phyloP scores from a whole-genome alignment of 108 stramenopile genomes.

The Nitzschia putrida region DNA sequence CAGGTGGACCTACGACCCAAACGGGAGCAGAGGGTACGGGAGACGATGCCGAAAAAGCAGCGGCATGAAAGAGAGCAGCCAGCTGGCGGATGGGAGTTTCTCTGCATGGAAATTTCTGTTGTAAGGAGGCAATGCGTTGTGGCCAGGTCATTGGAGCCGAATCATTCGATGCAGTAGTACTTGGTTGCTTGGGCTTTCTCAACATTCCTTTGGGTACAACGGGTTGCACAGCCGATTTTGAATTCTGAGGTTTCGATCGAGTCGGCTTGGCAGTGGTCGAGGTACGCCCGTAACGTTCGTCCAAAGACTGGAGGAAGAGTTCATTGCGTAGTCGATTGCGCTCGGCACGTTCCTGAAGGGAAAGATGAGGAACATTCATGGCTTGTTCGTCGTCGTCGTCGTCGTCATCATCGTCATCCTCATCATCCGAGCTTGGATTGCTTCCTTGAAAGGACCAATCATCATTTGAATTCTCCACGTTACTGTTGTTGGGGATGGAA shows the following conservation, averaged over 20 bases:
- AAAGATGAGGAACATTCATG: conserved; percentile 2
- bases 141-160: not conserved
- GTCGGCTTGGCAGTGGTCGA: not conserved
- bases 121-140: not conserved
- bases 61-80: not conserved
- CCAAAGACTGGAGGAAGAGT: conserved; percentile 10
- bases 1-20: conserved; percentile 55
- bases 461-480: not conserved
- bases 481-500: too few relatives aligned
- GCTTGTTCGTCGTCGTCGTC: not conserved
- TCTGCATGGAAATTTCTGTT: conserved; percentile 22
- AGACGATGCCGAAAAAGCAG: not conserved
- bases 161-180: not conserved
- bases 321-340: conserved; percentile 25
- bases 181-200: not conserved
- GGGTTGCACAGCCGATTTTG: not conserved
- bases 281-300: conserved; percentile 17
- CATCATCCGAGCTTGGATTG: not conserved
- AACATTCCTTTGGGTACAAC: conserved; percentile 10
- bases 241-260: not conserved
- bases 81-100: conserved; percentile 23
- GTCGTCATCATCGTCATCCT: not conserved
- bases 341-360: conserved; percentile 20
- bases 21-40: conserved; percentile 56
- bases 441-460: not conserved